Evolutionary conservation across 352 stramenopile species (phyloP), one percentile per base, ranked within the genome.

Genomic region (Phytophthora pistaciae): DNA sequence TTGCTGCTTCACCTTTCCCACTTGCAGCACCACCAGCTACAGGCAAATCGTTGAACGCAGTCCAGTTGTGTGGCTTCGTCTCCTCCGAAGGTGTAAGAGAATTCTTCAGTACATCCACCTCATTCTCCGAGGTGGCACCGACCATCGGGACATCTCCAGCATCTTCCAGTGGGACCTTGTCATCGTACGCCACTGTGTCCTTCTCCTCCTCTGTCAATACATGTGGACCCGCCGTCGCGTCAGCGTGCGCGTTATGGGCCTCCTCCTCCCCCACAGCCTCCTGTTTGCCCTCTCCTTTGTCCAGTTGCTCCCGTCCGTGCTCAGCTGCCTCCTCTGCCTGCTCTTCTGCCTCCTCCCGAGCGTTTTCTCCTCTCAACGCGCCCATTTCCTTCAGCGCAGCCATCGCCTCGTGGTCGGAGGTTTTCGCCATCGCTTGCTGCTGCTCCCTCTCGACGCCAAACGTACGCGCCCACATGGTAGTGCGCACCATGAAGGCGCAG

Each of bases 401-500:
- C 60, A 71, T 56, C 23, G 53, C 50, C 23, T 77, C 48, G 20
- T 54, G 48, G 9, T 29, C 21, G 40, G 50, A 44, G 1, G 38
- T 4, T 44, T 16, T 44, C 38, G 38, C 14, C 38, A 44, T 11
- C 27, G 13, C 29, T 10, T 50, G 11, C 56, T 74, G 64, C n/a
- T 74, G 64, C 20, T 49, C 46, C 40, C 56, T 29, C 13, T 65
- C 42, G 2, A 46, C 48, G 27, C 40, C 56, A n/a, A 74, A 74
- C 14, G 53, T 42, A 33, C 60, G 73, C 54, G 57, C 57, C 73
- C 68, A 78, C 64, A 75, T 70, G 27, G 68, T 72, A 25, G 72
- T 79, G 42, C 75, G 66, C 42, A 83, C 57, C 40, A 85, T 60
- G 48, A 87, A 78, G 49, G 77, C 18, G 53, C 76, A 70, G 64